These are phyloP conservation scores for Lasiodiplodia hormozganensis DNA, from an alignment of 2,329 filamentous ascomycete species.

Conservation along the genomic window DNA sequence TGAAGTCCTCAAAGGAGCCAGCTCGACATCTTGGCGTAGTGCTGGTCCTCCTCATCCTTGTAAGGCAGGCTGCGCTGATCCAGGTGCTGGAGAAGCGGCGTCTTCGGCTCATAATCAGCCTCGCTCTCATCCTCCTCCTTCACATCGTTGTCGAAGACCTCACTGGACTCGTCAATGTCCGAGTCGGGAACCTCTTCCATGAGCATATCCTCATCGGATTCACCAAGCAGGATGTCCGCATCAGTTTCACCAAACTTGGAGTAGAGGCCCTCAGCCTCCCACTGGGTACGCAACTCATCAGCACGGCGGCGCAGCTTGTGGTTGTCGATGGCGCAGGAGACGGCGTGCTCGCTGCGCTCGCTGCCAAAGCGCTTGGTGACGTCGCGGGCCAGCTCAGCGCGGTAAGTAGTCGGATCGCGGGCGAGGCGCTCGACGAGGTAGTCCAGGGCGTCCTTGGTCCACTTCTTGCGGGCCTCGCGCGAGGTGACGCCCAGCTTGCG, in stretches of 20 bases:
- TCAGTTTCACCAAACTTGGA: neutral
- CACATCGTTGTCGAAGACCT: neutral
- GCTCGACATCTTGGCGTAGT: neutral
- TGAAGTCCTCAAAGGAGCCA: neutral
- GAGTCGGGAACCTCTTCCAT: neutral
- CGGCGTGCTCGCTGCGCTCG: neutral
- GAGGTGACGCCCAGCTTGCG: slow-evolving; percentile 12
- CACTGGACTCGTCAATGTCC: too few species aligned
- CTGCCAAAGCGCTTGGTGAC: neutral
- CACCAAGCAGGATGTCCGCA: neutral
- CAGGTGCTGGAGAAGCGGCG: neutral
- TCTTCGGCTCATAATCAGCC: neutral
- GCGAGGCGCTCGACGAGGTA: slow-evolving; percentile 3
- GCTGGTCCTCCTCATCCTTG: neutral
- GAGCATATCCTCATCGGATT: neutral
- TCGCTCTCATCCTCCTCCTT: neutral
- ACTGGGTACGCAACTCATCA: neutral
- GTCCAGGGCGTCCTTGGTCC: neutral
- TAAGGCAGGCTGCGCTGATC: neutral
- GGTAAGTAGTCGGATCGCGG: neutral
- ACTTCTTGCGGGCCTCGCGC: neutral
- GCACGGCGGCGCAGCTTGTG: neutral
- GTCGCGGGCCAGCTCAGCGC: neutral
- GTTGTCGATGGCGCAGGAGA: slow-evolving; percentile 22
- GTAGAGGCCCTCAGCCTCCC: neutral